These are phyloP conservation scores for Metschnikowia continentalis DNA, from an alignment of 805 yeast genomes.

Conservation along the genomic window DNA sequence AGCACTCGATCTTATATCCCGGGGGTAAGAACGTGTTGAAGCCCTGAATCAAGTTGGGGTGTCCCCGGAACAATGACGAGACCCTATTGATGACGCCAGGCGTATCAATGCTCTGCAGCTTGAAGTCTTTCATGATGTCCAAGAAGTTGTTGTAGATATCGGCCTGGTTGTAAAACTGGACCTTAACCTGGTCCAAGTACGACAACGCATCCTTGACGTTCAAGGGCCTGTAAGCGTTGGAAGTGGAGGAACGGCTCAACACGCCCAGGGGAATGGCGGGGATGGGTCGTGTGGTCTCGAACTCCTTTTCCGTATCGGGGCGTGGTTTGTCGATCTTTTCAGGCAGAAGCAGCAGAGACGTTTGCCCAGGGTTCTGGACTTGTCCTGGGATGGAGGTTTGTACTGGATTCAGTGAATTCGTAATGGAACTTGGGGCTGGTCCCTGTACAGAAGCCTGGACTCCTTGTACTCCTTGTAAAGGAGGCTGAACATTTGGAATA, in stretches of 20 bases:
- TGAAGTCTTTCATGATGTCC: constrained; percentile 98
- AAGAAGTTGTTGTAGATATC: constrained; percentile 94
- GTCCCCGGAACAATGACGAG: constrained; percentile 85
- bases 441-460: too few relatives aligned
- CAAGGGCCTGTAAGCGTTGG: constrained; percentile 63
- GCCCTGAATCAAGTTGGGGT: constrained; percentile 91
- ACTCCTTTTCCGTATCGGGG: constrained; percentile 14
- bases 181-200: constrained; percentile 91
- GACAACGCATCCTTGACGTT: constrained; percentile 95
- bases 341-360: constrained; percentile 14
- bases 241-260: constrained; percentile 39
- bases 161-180: constrained; percentile 86
- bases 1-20: constrained; percentile 91
- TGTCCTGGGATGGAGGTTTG: too few relatives aligned
- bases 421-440: too few relatives aligned
- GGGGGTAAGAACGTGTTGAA: constrained; percentile 97
- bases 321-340: not conserved
- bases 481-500: too few relatives aligned
- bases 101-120: constrained; percentile 91
- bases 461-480: too few relatives aligned
- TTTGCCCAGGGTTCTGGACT: constrained; percentile 11
- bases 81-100: constrained; percentile 98
- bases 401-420: too few relatives aligned
- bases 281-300: constrained; percentile 19
- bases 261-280: constrained; percentile 22